phyloP scores from a whole-genome alignment of 2,329 filamentous ascomycete genomes.

The Exophiala calicioides region DNA sequence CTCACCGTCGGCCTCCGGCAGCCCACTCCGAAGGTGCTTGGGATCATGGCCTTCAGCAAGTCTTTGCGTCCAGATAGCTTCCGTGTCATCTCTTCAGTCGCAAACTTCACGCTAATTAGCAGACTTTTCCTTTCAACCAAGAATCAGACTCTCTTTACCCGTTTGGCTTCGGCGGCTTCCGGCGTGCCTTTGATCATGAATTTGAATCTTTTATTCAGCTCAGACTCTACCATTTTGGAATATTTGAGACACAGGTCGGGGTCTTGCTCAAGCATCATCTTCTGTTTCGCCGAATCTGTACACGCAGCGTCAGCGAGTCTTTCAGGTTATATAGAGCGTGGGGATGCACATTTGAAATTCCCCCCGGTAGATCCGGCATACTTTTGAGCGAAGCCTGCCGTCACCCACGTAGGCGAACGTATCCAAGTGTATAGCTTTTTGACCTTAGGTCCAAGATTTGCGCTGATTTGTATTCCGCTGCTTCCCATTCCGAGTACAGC shows the following conservation, averaged over 20 bases:
- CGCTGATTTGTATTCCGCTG: constrained; percentile 35
- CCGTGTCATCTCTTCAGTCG: constrained; percentile 34
- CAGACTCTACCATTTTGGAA: constrained; percentile 50
- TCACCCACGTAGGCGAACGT: constrained; percentile 36
- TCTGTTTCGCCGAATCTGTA: constrained; percentile 26
- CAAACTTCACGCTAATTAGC: constrained; percentile 4
- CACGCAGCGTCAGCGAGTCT: background rate
- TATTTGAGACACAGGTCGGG: constrained; percentile 40
- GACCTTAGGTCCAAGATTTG: constrained; percentile 42
- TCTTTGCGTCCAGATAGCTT: constrained; percentile 33
- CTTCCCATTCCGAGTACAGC: constrained; percentile 33
- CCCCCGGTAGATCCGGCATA: constrained; percentile 29
- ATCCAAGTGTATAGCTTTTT: constrained; percentile 35
- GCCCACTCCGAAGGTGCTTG: constrained; percentile 44
- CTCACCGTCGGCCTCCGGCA: constrained; percentile 45
- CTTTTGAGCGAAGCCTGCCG: constrained; percentile 27
- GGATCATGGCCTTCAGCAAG: constrained; percentile 49
- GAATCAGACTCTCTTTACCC: constrained; percentile 23
- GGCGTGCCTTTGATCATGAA: constrained; percentile 53
- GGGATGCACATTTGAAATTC: constrained; percentile 22
- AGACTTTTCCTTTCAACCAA: background rate
- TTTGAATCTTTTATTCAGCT: constrained; percentile 56
- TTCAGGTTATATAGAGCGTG: no score
- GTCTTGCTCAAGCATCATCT: constrained; percentile 15
- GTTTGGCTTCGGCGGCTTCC: constrained; percentile 44